phyloP scores from a whole-genome alignment of 768 basidiomycete species.

The Xerocomellus chrysenteron region DNA sequence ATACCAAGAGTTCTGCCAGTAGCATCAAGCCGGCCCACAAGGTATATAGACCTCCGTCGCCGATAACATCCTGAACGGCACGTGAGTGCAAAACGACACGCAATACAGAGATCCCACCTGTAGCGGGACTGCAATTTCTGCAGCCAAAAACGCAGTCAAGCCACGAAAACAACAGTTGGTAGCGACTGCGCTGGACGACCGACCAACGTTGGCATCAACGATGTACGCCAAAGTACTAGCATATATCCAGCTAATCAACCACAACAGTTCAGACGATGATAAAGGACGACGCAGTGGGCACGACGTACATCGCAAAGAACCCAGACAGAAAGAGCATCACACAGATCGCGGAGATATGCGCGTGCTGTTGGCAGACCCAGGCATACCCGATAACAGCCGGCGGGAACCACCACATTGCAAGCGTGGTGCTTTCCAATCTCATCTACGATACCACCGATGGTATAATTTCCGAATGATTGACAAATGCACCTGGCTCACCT shows the following conservation, averaged over 20 bases:
- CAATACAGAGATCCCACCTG: slow-evolving; percentile 35
- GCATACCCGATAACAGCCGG: slow-evolving; percentile 66
- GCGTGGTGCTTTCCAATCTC: slow-evolving; percentile 68
- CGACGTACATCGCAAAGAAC: slow-evolving; percentile 67
- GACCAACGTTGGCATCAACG: slow-evolving; percentile 83
- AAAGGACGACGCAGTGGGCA: background rate
- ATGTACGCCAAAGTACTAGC: slow-evolving; percentile 79
- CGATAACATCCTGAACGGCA: slow-evolving; percentile 56
- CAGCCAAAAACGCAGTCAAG: slow-evolving; percentile 59
- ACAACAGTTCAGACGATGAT: background rate
- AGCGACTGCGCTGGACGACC: slow-evolving; percentile 75
- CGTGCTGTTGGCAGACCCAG: slow-evolving; percentile 68
- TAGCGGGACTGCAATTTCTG: slow-evolving; percentile 75
- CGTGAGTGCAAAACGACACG: background rate
- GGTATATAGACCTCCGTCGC: slow-evolving; percentile 81
- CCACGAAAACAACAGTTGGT: slow-evolving; percentile 78
- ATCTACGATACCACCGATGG: slow-evolving; percentile 43
- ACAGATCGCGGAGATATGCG: slow-evolving; percentile 69
- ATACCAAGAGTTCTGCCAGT: slow-evolving; percentile 51
- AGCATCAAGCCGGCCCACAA: slow-evolving; percentile 61
- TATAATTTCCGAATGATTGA: background rate
- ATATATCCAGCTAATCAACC: slow-evolving; percentile 51
- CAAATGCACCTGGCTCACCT: slow-evolving; percentile 43
- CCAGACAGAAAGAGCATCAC: slow-evolving; percentile 74
- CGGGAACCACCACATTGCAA: slow-evolving; percentile 54